These are phyloP conservation scores for Candida gigantensis DNA, from an alignment of 1,139 yeast species.

Conservation along the genomic window DNA sequence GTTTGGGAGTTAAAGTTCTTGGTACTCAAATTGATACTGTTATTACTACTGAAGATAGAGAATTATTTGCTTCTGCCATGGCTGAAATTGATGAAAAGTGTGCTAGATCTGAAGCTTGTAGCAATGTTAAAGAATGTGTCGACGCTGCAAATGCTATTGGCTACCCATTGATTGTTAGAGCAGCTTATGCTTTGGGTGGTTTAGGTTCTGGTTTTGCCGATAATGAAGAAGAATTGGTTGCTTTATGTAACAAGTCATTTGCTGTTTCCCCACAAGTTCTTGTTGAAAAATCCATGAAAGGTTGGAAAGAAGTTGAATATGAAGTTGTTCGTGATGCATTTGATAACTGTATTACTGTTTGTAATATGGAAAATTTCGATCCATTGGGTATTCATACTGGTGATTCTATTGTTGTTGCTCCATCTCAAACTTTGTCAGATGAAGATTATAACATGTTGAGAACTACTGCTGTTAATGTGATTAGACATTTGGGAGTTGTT, in stretches of 20 bases:
- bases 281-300: slow-evolving; percentile 95
- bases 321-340: slow-evolving; percentile 97
- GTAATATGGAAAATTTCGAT: slow-evolving; percentile 99
- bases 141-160: slow-evolving; percentile 84
- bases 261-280: slow-evolving; percentile 91
- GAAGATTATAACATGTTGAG: slow-evolving; percentile 98
- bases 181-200: slow-evolving; percentile 98
- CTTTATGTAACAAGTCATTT: slow-evolving; percentile 52
- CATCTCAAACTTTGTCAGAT: slow-evolving; percentile 94
- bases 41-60: slow-evolving; percentile 97
- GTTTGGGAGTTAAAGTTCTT: slow-evolving; percentile 88
- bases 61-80: slow-evolving; percentile 89
- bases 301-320: slow-evolving; percentile 99
- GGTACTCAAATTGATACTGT: slow-evolving; percentile 97
- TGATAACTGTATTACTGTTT: slow-evolving; percentile 96
- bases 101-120: slow-evolving; percentile 95
- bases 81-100: slow-evolving; percentile 92
- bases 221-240: slow-evolving; percentile 66
- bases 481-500: slow-evolving; percentile 96
- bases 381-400: slow-evolving; percentile 99
- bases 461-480: slow-evolving; percentile 94
- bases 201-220: slow-evolving; percentile 96
- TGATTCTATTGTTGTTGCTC: slow-evolving; percentile 98
- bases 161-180: slow-evolving; percentile 95
- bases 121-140: slow-evolving; percentile 88